phyloP scores from a whole-genome alignment of 1,139 yeast genomes.

The Suhomyces guaymorum region DNA sequence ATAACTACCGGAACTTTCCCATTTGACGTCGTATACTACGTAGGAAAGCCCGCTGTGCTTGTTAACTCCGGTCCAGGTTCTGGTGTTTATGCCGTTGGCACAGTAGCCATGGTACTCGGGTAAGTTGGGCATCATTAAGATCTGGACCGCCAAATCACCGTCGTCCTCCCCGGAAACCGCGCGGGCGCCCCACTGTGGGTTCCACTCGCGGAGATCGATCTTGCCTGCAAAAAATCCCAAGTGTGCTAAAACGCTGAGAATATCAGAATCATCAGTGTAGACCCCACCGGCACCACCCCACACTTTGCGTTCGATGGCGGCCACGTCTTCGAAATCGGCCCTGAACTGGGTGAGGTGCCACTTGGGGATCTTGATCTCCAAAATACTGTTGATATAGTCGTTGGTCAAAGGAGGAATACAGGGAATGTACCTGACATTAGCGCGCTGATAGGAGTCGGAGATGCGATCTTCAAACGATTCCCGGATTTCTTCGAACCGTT shows the following conservation, averaged over 20 bases:
- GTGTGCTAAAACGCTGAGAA: conserved; percentile 73
- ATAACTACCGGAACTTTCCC: conserved; percentile 42
- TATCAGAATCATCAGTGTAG: conserved; percentile 91
- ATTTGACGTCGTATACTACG: conserved; percentile 56
- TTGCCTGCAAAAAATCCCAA: conserved; percentile 55
- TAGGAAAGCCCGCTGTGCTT: conserved; percentile 71
- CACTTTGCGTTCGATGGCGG: conserved; percentile 49
- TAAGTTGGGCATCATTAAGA: conserved; percentile 70
- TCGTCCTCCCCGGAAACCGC: conserved; percentile 24
- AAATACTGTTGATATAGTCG: conserved; percentile 57
- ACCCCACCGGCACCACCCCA: conserved; percentile 87
- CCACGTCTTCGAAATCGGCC: conserved; percentile 36
- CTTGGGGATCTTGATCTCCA: conserved; percentile 67
- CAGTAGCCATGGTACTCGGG: conserved; percentile 60
- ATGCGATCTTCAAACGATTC: conserved; percentile 28
- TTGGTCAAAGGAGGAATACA: conserved; percentile 48
- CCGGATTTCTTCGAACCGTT: conserved; percentile 33
- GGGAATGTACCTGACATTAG: conserved; percentile 37
- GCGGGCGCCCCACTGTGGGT: conserved; percentile 30
- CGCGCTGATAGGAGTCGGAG: conserved; percentile 18
- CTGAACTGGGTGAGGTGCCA: conserved; percentile 32
- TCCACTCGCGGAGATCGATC: conserved; percentile 37
- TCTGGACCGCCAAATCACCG: conserved; percentile 67
- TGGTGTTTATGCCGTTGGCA: conserved; percentile 68
- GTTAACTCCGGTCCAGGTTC: conserved; percentile 59